These are phyloP conservation scores for Isatis tinctoria DNA, from an alignment of 345 rosid genomes.

Conservation along the genomic window DNA sequence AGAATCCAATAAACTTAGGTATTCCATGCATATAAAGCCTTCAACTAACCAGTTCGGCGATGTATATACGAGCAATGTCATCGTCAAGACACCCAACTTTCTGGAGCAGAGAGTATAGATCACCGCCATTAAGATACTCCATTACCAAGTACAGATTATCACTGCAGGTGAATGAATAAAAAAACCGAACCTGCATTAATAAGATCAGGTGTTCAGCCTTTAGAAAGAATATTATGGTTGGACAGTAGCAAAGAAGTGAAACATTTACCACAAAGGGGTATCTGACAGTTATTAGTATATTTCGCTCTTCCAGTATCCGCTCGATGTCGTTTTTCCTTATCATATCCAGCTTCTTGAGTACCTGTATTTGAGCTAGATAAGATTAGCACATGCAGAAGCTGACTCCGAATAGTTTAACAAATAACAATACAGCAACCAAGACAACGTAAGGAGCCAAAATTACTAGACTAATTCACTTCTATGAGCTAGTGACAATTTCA, in stretches of 20 bases:
- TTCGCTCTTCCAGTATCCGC: conserved; percentile 75
- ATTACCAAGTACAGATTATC: conserved; percentile 88
- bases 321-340: conserved; percentile 72
- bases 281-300: conserved; percentile 75
- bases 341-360: conserved; percentile 78
- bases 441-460: background rate
- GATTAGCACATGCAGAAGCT: conserved; percentile 20
- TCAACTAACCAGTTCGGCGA: conserved; percentile 73
- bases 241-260: conserved; percentile 7
- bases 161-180: conserved; percentile 79
- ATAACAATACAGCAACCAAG: background rate
- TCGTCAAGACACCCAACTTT: conserved; percentile 84
- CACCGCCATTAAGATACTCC: conserved; percentile 93
- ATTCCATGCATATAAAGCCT: conserved; percentile 9
- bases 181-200: conserved; percentile 69
- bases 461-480: background rate
- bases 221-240: background rate
- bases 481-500: background rate
- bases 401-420: background rate
- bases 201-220: conserved; percentile 24
- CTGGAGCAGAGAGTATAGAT: conserved; percentile 68
- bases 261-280: conserved; percentile 78
- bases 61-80: conserved; percentile 68
- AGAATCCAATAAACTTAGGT: background rate
- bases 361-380: conserved; percentile 38